Base-by-base conservation (phyloP, 768 basidiomycete genomes). In the Coprinellus aureogranulatus region DNA sequence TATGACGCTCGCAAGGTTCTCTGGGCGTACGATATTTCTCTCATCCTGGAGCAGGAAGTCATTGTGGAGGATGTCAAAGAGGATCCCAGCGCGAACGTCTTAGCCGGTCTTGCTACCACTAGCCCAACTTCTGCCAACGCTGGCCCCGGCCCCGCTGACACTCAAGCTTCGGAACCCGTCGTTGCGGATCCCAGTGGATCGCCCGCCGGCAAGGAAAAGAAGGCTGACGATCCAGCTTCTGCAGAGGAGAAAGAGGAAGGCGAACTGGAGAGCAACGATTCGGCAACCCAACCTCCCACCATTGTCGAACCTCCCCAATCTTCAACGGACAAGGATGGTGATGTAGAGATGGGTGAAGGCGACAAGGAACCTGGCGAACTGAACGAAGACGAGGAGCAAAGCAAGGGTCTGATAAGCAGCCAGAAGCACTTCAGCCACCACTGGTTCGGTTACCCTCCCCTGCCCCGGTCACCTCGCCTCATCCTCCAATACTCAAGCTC, bases 11-110 rank as follows among this genome's bases (percentile, higher is more conserved):
- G 52, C 16, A 45, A 30, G 39, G 55, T 23, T 27, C 51, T n/a
- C 25, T 54, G 62, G 54, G 62, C 59, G 34, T 79, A 76, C 52
- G 75, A 77, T 62, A 70, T 79, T 34, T 71, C 72, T 25, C 54
- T 79, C 45, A 67, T 79, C 45, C 31, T 76, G 59, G 74, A 75
- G 44, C 62, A 66, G 3, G 71, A 70, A 41, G 67, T 70, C 4
- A 65, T 67, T 8, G 67, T 67, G 16, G 51, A 58, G 23, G 57
- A 58, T 37, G 56, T 51, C 27, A 57, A 57, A 41, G 56, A 57
- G 12, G 57, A 58, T 10, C 46, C 47, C 2, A 34, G 14, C 22
- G 31, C 28, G 18, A n/a, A 30, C 28, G 28, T 51, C 22, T 30
- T 51, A 30, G 49, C 12, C 12, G 49, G 34, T 8, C 49, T 51